Base-by-base conservation (phyloP, 768 basidiomycete species). In the Omphalotus guepiniiformis region DNA sequence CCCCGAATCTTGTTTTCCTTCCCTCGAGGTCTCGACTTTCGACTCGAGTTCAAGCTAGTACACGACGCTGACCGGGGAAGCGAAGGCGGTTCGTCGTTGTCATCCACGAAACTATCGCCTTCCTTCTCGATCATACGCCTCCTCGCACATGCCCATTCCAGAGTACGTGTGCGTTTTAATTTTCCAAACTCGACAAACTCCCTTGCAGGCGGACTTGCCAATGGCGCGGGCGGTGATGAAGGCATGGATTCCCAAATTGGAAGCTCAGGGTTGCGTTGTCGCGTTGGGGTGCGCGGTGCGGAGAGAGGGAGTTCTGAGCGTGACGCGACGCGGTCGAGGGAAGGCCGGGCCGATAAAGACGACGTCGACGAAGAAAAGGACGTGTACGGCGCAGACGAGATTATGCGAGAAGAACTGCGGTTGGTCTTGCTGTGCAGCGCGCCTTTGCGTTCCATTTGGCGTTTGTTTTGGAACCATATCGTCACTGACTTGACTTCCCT, bases 381-480 rank as follows among this genome's bases (percentile, higher is more conserved):
- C 4, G 13, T 28, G 32, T 35, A 44, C 5, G 42, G 38, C n/a
- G 34, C 9, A 3, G 26, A 45, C 8, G 43, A 47, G 13, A 45
- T 8, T 12, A 7, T 37, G 28, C n/a, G 39, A 41, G 19, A 39
- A 40, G 34, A 53, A 42, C 29, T 39, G 48, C n/a, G 32, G 47
- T 47, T 47, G 25, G 49, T 50, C 40, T 53, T 46, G 53, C 47
- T 54, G 52, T 58, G 53, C 15, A 52, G 44, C 43, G 50, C 47
- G 28, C 47, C 42, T 45, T 65, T 67, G 48, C 72, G 73, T 39
- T 67, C 48, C 28, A 63, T 82, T 57, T 88, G 84, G 13, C 86
- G 81, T 64, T 81, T 86, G 62, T 89, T 89, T 65, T 89, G 86
- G 61, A 88, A 88, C 86, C 86, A 89, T 32, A 88, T 82, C n/a